Percentiles rank a stretch among this genome's conserved stretches.
phyloP scores from a whole-genome alignment of 1,284 basidiomycete species.

The Cryptococcus jaspeensis region DNA sequence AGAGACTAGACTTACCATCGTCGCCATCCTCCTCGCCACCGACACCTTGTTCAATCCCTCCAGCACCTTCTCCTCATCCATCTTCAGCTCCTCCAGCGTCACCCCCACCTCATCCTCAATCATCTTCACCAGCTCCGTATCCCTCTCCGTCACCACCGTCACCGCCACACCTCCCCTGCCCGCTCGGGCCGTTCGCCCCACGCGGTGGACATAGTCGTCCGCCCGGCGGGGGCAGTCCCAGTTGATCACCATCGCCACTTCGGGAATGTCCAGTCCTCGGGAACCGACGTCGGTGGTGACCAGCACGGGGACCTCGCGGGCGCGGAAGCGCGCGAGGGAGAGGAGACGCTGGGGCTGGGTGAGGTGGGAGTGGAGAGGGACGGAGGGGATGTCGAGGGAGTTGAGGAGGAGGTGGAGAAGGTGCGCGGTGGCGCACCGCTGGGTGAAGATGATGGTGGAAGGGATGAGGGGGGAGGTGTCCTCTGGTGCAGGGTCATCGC shows the following conservation, averaged over 20 bases:
- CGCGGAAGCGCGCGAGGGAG: constrained; percentile 83
- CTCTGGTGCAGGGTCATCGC: constrained; percentile 31
- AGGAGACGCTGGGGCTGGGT: constrained; percentile 80
- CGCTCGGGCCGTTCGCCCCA: constrained; percentile 85
- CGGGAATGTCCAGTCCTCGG: constrained; percentile 90
- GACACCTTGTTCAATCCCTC: constrained; percentile 84
- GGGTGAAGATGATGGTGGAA: constrained; percentile 93
- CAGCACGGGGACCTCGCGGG: constrained; percentile 82
- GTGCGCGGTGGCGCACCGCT: constrained; percentile 81
- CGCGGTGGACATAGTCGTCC: constrained; percentile 62
- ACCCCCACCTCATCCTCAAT: constrained; percentile 83
- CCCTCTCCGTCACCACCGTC: constrained; percentile 91
- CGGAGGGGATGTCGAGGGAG: constrained; percentile 75
- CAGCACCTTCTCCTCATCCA: constrained; percentile 80
- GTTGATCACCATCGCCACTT: constrained; percentile 92
- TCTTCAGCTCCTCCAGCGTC: constrained; percentile 67
- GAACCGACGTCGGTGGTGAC: constrained; percentile 94
- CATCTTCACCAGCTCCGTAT: constrained; percentile 76
- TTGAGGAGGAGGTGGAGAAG: constrained; percentile 81
- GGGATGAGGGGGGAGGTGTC: constrained; percentile 62
- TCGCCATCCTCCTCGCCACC: constrained; percentile 87
- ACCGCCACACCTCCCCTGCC: constrained; percentile 85
- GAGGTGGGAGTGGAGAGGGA: constrained; percentile 88
- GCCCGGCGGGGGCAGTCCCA: constrained; percentile 79
- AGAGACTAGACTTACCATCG: constrained; percentile 68